Conservation (phyloP, 371 early-diverging fungal species). For the Dichotomocladium elegans region DNA sequence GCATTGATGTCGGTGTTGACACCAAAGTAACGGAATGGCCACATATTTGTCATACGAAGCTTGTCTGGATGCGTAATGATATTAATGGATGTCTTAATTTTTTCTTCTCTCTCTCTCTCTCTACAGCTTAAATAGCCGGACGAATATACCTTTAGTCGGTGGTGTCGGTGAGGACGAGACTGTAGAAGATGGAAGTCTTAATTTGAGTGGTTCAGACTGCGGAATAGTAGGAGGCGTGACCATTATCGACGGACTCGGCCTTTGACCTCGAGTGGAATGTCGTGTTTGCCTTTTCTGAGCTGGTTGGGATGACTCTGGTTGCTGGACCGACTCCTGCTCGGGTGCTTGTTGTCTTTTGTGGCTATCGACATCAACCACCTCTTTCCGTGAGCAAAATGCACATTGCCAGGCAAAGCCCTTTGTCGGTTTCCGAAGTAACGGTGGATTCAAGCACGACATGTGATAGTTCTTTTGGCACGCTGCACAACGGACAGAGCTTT, state of each 20-base stretch:
- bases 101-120: too few relatives aligned
- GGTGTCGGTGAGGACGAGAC: too few relatives aligned
- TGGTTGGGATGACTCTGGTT: too few relatives aligned
- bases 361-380: too few relatives aligned
- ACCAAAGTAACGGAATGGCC: conserved; percentile 91
- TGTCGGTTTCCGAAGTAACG: conserved; percentile 65
- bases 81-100: too few relatives aligned
- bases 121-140: too few relatives aligned
- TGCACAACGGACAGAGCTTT: conserved; percentile 63
- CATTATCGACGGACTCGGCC: not conserved
- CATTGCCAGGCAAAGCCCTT: conserved; percentile 86
- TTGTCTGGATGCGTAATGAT: not conserved
- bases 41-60: conserved; percentile 56
- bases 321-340: too few relatives aligned
- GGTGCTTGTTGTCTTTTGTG: too few relatives aligned
- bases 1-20: conserved; percentile 64
- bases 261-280: not conserved
- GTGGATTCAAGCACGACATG: conserved; percentile 76
- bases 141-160: too few relatives aligned
- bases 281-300: too few relatives aligned
- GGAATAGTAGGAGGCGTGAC: not conserved
- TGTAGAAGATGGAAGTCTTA: too few relatives aligned
- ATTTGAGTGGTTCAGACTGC: not conserved
- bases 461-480: conserved; percentile 71
- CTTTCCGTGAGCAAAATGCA: conserved; percentile 59